phyloP scores from a whole-genome alignment of 73 alveolate species.

The Tetrahymena thermophila region DNA sequence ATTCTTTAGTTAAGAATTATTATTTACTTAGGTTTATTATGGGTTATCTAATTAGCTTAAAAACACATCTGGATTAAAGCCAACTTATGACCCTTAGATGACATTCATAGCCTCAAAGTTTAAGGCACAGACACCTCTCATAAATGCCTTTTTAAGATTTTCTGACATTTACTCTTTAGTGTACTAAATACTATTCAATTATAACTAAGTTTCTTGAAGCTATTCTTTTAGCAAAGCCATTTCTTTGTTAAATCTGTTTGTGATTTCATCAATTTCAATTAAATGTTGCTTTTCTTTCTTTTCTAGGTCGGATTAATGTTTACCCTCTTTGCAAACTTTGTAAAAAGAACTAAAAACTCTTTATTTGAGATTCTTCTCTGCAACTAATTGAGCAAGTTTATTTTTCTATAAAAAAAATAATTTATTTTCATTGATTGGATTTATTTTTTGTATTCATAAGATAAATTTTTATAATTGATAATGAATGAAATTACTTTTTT shows the following conservation, averaged over 20 bases:
- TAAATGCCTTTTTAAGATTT: constrained; percentile 92
- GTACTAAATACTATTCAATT: constrained; percentile 65
- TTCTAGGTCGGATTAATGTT: constrained; percentile 7
- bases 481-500: constrained; percentile 12
- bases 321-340: background rate
- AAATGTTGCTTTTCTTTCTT: constrained; percentile 9
- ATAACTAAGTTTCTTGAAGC: constrained; percentile 70
- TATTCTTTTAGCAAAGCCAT: constrained; percentile 76
- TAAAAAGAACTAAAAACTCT: constrained; percentile 12
- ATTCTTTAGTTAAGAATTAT: background rate
- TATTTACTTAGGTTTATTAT: background rate
- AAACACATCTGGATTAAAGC: background rate
- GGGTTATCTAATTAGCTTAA: background rate
- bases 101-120: constrained; percentile 98
- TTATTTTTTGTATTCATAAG: too few species aligned
- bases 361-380: constrained; percentile 12
- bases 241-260: constrained; percentile 78
- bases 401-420: background rate
- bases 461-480: too few species aligned
- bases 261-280: constrained; percentile 39
- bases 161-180: constrained; percentile 77
- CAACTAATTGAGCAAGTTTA: constrained; percentile 7
- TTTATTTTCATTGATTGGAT: constrained; percentile 11
- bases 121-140: constrained; percentile 98
- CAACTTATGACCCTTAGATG: constrained; percentile 30